Conservation (phyloP, 2,329 filamentous ascomycete genomes). For the Trichoderma citrinoviride region DNA sequence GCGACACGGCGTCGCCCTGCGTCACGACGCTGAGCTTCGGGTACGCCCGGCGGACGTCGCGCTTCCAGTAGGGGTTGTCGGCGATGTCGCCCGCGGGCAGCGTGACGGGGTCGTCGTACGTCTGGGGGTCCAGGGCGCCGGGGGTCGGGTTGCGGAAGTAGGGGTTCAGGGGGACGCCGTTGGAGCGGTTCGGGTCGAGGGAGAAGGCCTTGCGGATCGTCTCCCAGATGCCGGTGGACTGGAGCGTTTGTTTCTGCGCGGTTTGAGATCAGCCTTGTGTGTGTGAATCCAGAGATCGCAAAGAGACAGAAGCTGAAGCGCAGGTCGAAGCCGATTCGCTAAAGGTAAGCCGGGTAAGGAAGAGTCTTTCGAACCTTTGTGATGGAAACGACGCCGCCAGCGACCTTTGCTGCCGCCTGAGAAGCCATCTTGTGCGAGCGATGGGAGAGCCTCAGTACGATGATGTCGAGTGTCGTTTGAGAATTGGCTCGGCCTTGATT, state of each 20-base stretch:
- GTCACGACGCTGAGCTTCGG: constrained; percentile 74
- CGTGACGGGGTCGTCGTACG: constrained; percentile 51
- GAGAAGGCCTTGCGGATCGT: constrained; percentile 72
- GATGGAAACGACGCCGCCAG: constrained; percentile 54
- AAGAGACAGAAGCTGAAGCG: neutral
- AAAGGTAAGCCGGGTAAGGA: constrained; percentile 20
- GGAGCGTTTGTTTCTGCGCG: constrained; percentile 87
- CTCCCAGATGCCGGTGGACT: constrained; percentile 88
- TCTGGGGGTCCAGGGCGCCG: constrained; percentile 41
- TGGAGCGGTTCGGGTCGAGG: constrained; percentile 84
- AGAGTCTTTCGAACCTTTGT: constrained; percentile 50
- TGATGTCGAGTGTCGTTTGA: constrained; percentile 14
- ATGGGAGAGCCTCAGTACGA: constrained; percentile 21
- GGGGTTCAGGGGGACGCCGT: constrained; percentile 87
- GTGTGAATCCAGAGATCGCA: neutral
- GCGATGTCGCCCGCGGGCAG: constrained; percentile 51
- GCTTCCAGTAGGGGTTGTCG: constrained; percentile 69
- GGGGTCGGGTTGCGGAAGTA: constrained; percentile 81
- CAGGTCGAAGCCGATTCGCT: neutral
- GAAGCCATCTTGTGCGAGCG: constrained; percentile 54
- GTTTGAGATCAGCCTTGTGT: neutral
- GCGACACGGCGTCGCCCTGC: constrained; percentile 80
- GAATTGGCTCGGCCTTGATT: constrained; percentile 31
- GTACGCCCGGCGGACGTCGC: constrained; percentile 80
- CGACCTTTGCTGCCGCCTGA: constrained; percentile 57